These are phyloP conservation scores for Straminergon stramineum DNA, from an alignment of 225 moss, liverwort and hornwort species.

Conservation along the genomic window DNA sequence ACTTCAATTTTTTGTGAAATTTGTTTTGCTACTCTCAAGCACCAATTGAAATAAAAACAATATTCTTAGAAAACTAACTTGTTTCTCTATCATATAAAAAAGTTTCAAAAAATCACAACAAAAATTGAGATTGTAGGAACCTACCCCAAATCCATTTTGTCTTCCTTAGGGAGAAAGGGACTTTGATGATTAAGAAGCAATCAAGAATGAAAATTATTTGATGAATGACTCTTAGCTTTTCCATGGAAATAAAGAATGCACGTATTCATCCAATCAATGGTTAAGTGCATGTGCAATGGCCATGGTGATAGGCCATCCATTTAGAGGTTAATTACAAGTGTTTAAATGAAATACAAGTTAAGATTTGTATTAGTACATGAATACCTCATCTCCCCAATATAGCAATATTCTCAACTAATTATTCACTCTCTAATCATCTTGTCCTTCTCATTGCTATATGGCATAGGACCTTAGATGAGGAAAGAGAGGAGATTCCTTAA, in stretches of 20 bases:
- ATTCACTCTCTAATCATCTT: not conserved
- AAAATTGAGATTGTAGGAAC: not conserved
- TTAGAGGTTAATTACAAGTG: not conserved
- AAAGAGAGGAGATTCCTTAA: not conserved
- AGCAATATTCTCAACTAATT: not conserved
- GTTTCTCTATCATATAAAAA: not conserved
- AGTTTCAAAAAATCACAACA: not conserved
- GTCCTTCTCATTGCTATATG: not conserved
- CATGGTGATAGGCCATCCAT: not conserved
- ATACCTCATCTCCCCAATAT: not conserved
- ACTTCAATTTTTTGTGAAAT: too few species aligned
- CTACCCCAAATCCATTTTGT: not conserved
- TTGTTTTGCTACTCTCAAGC: too few species aligned
- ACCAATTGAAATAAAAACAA: too few species aligned
- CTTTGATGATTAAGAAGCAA: not conserved
- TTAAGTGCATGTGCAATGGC: not conserved
- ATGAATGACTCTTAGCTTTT: not conserved
- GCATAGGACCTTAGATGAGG: not conserved
- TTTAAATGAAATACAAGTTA: not conserved
- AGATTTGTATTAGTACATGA: not conserved
- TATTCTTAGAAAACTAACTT: not conserved
- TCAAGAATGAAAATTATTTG: not conserved
- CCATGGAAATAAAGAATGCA: not conserved
- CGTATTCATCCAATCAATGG: not conserved
- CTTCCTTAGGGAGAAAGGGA: accelerated